phyloP scores from a whole-genome alignment of 208 protist species.

The Sergeia podlipaevii region DNA sequence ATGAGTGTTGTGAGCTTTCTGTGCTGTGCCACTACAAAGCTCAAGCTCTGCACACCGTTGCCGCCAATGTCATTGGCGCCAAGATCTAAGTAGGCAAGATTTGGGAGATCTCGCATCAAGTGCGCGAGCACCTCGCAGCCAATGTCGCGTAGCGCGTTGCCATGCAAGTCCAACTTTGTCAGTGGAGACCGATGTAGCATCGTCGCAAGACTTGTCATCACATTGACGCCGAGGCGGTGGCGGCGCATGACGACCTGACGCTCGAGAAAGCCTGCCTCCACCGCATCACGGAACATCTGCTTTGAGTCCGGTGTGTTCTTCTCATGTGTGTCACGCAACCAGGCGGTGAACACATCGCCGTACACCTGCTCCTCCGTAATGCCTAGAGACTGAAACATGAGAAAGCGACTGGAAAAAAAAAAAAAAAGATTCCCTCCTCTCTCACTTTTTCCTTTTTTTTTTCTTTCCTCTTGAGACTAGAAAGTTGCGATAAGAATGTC shows the following conservation, averaged over 20 bases:
- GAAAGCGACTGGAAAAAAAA: background rate
- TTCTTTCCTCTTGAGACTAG: background rate
- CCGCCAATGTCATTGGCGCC: conserved; percentile 77
- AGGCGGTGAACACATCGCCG: conserved; percentile 78
- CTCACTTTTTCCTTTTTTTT: background rate
- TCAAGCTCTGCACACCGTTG: conserved; percentile 54
- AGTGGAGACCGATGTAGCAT: conserved; percentile 64
- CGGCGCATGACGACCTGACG: conserved; percentile 62
- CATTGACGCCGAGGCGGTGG: conserved; percentile 75
- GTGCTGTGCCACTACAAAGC: conserved; percentile 62
- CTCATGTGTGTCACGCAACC: conserved; percentile 88
- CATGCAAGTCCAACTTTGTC: conserved; percentile 71
- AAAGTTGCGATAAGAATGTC: background rate
- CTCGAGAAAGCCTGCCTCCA: conserved; percentile 67
- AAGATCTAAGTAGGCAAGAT: conserved; percentile 73
- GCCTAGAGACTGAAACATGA: conserved; percentile 66
- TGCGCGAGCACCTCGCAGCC: conserved; percentile 74
- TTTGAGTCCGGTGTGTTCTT: conserved; percentile 68
- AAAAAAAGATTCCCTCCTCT: background rate
- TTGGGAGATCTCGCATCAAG: conserved; percentile 63
- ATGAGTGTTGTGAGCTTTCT: conserved; percentile 67
- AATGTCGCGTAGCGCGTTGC: conserved; percentile 83
- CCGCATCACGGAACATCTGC: conserved; percentile 72
- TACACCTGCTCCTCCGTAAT: conserved; percentile 79
- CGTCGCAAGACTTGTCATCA: conserved; percentile 56